These are phyloP conservation scores for Phytopythium helicoides DNA, from an alignment of 352 stramenopile genomes.

Conservation along the genomic window DNA sequence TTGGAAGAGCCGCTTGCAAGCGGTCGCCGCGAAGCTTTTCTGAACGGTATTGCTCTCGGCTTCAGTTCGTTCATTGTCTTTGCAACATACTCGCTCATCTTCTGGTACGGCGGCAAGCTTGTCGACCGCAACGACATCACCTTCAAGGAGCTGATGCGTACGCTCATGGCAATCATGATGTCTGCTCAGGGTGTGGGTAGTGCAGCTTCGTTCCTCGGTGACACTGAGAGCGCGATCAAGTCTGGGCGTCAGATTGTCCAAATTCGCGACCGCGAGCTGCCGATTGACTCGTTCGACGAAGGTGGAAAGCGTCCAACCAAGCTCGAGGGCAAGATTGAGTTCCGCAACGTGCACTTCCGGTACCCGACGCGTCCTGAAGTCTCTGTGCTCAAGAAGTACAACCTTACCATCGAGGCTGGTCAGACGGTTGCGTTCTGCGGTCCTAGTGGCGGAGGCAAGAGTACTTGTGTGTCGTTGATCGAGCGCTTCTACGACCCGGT, in stretches of 20 bases:
- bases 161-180: conserved; percentile 56
- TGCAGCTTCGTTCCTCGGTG: conserved; percentile 19
- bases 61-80: conserved; percentile 61
- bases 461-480: conserved; percentile 71
- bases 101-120: conserved; percentile 52
- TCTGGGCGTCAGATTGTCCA: conserved; percentile 8
- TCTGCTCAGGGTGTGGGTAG: conserved; percentile 28
- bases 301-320: no score
- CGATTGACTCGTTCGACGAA: no score
- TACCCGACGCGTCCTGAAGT: no score
- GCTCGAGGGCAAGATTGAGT: no score
- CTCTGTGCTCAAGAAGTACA: conserved; percentile 88
- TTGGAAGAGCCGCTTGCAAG: conserved; percentile 18
- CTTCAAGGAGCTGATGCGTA: conserved; percentile 40
- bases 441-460: conserved; percentile 81
- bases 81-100: conserved; percentile 40
- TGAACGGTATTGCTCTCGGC: conserved; percentile 48
- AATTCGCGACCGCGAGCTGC: no score
- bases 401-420: conserved; percentile 71
- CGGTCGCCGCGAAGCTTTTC: no score
- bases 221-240: conserved; percentile 6
- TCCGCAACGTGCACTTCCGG: conserved; percentile 70
- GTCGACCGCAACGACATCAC: conserved; percentile 32
- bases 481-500: conserved; percentile 71
- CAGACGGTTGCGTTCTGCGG: conserved; percentile 85